Percentiles rank a stretch among this genome's conserved stretches.
phyloP scores from a whole-genome alignment of 305 asterid species.

The Solanum hybrid region DNA sequence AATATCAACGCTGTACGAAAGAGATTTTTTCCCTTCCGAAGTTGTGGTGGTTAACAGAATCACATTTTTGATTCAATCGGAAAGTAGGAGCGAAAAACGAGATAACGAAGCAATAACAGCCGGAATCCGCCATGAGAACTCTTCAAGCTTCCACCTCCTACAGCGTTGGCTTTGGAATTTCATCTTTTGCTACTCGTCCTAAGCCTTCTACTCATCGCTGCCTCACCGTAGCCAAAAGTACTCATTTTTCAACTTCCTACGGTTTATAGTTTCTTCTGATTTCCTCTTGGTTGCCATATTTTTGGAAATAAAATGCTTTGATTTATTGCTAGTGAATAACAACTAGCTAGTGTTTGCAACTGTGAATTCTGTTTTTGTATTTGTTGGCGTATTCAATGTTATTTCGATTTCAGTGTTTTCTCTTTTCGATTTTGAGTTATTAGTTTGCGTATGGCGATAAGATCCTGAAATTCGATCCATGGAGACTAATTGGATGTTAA shows the following conservation, averaged over 20 bases:
- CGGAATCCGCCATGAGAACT: conserved; percentile 26
- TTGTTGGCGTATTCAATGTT: neutral
- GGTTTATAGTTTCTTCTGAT: neutral
- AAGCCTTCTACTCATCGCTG: conserved; percentile 20
- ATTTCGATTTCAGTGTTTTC: neutral
- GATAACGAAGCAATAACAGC: neutral
- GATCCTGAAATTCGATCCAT: neutral
- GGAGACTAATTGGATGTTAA: neutral
- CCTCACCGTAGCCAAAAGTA: conserved; percentile 45
- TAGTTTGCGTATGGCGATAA: neutral
- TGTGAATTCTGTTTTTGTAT: neutral
- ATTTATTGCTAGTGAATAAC: neutral
- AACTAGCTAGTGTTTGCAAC: neutral
- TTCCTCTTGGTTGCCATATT: neutral
- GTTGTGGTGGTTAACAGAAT: conserved; percentile 7
- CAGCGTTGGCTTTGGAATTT: conserved; percentile 33
- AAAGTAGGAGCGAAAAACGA: neutral
- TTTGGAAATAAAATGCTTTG: neutral
- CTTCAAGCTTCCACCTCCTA: conserved; percentile 46
- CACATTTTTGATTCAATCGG: neutral
- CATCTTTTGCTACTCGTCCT: conserved; percentile 21
- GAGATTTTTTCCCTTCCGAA: neutral
- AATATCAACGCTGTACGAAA: neutral
- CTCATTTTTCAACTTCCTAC: neutral
- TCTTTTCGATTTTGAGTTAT: neutral